Conservation (phyloP, 2,329 filamentous ascomycete species). For the Colletotrichum echinochloae region DNA sequence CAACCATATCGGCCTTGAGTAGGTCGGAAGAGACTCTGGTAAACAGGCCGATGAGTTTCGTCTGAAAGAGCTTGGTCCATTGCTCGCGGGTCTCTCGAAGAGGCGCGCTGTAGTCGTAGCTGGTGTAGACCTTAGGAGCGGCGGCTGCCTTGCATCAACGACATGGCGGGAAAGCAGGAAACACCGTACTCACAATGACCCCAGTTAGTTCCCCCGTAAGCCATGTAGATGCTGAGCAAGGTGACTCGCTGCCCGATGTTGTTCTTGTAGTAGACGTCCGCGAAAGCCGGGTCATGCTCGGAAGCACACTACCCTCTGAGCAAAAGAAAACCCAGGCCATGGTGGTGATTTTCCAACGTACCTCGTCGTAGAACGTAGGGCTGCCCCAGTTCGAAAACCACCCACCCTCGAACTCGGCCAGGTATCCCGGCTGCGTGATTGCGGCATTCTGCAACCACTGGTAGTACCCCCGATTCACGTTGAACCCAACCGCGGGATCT, state of each 20-base stretch:
- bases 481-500: conserved; percentile 59
- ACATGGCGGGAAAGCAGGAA: too few relatives aligned
- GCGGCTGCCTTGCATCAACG: conserved; percentile 19
- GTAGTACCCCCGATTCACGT: conserved; percentile 61
- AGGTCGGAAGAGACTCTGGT: conserved; percentile 63
- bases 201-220: conserved; percentile 85
- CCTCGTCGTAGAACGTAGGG: conserved; percentile 60
- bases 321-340: conserved; percentile 52
- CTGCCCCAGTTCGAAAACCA: conserved; percentile 67
- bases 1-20: conserved; percentile 64
- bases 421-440: conserved; percentile 63
- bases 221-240: conserved; percentile 83
- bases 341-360: conserved; percentile 4
- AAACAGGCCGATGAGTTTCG: conserved; percentile 66
- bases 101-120: conserved; percentile 66
- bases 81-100: conserved; percentile 66
- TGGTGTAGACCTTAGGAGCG: conserved; percentile 66
- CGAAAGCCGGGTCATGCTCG: conserved; percentile 76
- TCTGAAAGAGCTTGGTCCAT: conserved; percentile 64
- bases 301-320: conserved; percentile 69
- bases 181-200: conserved; percentile 63
- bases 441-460: conserved; percentile 69
- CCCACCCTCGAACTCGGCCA: conserved; percentile 66
- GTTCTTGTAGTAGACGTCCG: conserved; percentile 86
- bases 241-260: conserved; percentile 73